Evolutionary conservation across 2,329 filamentous ascomycete species (phyloP).

Genomic region (Talaromyces pinophilus): DNA sequence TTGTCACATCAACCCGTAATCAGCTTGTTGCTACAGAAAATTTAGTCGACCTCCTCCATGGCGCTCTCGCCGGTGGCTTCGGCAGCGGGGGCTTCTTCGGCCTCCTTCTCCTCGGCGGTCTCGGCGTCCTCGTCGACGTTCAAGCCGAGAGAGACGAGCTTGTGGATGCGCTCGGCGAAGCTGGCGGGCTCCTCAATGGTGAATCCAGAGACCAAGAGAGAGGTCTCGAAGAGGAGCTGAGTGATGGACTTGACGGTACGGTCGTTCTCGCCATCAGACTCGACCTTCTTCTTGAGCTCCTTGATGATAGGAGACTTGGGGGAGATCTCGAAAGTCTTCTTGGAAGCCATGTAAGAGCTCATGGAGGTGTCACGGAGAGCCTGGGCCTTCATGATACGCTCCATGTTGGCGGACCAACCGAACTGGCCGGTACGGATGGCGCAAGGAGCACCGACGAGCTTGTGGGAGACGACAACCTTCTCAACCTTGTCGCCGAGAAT

Average conservation of each 20-base stretch:
- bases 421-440: constrained; percentile 99
- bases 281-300: constrained; percentile 99
- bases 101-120: constrained; percentile 56
- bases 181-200: constrained; percentile 98
- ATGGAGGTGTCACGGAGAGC: constrained; percentile 99
- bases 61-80: constrained; percentile 78
- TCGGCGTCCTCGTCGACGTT: constrained; percentile 96
- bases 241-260: constrained; percentile 99
- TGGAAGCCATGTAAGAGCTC: constrained; percentile 99
- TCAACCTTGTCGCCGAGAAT: constrained; percentile 98
- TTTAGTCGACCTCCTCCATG: constrained; percentile 99
- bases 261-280: constrained; percentile 96
- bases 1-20: constrained; percentile 22
- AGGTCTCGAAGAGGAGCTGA: constrained; percentile 98
- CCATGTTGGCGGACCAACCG: constrained; percentile 99
- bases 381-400: constrained; percentile 99
- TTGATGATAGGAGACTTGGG: constrained; percentile 96
- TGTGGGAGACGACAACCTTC: constrained; percentile 99
- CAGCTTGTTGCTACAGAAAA: constrained; percentile 8
- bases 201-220: constrained; percentile 97
- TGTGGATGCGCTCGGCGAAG: constrained; percentile 99
- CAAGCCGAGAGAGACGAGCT: constrained; percentile 95
- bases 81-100: constrained; percentile 61
- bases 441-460: constrained; percentile 90
- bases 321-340: constrained; percentile 99